Conservation (phyloP, 306 rosid genomes). For the Citrullus mucosospermus region DNA sequence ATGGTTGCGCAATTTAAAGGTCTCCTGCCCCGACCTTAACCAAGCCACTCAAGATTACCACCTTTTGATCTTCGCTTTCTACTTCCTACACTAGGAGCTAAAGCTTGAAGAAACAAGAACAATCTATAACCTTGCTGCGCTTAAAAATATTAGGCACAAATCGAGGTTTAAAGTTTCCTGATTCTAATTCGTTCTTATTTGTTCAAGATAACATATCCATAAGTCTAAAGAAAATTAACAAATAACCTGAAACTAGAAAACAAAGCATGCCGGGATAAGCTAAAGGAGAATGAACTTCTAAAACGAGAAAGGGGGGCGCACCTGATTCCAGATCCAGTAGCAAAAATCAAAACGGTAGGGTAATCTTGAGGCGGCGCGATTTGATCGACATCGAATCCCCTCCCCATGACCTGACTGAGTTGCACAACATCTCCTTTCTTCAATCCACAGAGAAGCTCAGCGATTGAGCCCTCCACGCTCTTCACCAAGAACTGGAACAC, state of each 20-base stretch:
- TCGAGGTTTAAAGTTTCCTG: background rate
- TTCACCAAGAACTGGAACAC: slow-evolving; percentile 79
- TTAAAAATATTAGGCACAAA: background rate
- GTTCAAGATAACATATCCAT: background rate
- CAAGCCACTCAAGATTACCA: background rate
- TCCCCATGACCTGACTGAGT: slow-evolving; percentile 66
- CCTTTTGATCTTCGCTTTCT: background rate
- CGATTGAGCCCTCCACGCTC: slow-evolving; percentile 71
- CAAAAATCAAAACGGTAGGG: slow-evolving; percentile 55
- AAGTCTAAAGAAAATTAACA: background rate
- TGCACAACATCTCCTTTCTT: slow-evolving; percentile 84
- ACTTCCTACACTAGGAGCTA: background rate
- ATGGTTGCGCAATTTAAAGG: background rate
- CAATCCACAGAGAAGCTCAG: slow-evolving; percentile 68
- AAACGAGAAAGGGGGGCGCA: slow-evolving; percentile 9
- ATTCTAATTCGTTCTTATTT: background rate
- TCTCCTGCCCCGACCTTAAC: background rate
- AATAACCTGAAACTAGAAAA: background rate
- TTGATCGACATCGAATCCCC: slow-evolving; percentile 52
- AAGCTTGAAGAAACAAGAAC: background rate
- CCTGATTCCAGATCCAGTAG: slow-evolving; percentile 97
- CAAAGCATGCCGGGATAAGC: background rate
- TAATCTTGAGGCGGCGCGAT: slow-evolving; percentile 62
- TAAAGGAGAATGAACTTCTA: background rate
- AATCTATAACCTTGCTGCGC: background rate